phyloP scores from a whole-genome alignment of 805 yeast species.

The Kodamaea laetipori region DNA sequence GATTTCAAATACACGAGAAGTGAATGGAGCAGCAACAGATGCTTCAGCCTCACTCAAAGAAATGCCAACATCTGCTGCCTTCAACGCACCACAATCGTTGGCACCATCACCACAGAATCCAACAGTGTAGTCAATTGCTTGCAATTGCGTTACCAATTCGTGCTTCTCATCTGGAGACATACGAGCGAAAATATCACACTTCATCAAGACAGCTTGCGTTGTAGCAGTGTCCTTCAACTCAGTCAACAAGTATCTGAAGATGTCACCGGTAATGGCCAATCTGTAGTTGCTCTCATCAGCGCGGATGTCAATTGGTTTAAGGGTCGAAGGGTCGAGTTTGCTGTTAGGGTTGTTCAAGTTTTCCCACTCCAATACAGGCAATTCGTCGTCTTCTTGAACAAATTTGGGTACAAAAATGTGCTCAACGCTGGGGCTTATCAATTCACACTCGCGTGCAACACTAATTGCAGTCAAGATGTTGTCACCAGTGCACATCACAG shows the following conservation, averaged over 20 bases:
- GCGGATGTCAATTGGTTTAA: constrained; percentile 47
- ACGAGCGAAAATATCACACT: constrained; percentile 82
- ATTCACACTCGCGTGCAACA: constrained; percentile 82
- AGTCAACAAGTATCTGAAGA: constrained; percentile 75
- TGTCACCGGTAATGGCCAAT: constrained; percentile 90
- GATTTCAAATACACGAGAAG: constrained; percentile 86
- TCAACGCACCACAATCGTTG: constrained; percentile 97
- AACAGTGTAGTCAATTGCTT: constrained; percentile 82
- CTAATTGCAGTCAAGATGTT: constrained; percentile 92
- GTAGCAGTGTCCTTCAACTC: constrained; percentile 43
- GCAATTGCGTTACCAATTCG: constrained; percentile 87
- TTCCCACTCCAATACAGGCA: constrained; percentile 55
- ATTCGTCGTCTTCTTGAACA: constrained; percentile 35
- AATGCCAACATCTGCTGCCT: constrained; percentile 96
- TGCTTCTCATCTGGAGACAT: constrained; percentile 99
- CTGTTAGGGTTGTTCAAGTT: constrained; percentile 61
- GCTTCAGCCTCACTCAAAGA: constrained; percentile 98
- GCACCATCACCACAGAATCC: constrained; percentile 99
- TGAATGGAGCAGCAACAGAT: constrained; percentile 97
- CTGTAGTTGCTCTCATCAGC: constrained; percentile 48
- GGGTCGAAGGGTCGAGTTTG: constrained; percentile 63
- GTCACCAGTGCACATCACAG: constrained; percentile 98
- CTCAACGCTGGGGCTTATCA: constrained; percentile 48
- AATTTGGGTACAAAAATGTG: constrained; percentile 58
- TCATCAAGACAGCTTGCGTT: constrained; percentile 63